phyloP scores from a whole-genome alignment of 768 basidiomycete genomes.

The Pholiota molesta region DNA sequence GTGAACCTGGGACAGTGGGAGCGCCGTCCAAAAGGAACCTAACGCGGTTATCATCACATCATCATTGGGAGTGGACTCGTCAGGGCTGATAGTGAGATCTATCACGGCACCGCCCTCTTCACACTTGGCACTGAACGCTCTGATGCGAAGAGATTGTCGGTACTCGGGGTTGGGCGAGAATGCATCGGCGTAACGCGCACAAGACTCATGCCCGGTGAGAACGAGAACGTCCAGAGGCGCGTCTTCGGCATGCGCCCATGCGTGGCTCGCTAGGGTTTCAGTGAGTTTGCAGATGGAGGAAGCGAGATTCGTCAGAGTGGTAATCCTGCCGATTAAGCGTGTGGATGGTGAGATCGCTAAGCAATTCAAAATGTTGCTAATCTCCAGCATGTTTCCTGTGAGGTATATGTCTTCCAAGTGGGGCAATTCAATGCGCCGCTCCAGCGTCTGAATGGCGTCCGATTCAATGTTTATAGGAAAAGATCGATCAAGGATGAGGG shows the following conservation, averaged over 20 bases:
- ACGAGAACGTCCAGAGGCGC: conserved; percentile 32
- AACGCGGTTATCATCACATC: conserved; percentile 35
- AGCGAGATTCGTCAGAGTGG: conserved; percentile 31
- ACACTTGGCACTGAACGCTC: conserved; percentile 31
- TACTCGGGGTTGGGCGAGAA: conserved; percentile 30
- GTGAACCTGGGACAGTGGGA: conserved; percentile 33
- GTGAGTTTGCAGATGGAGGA: conserved; percentile 30
- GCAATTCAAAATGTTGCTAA: conserved; percentile 32
- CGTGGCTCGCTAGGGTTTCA: conserved; percentile 28
- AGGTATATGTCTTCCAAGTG: conserved; percentile 31
- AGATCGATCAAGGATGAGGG: conserved; percentile 36
- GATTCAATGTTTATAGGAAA: conserved; percentile 32
- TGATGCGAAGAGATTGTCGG: conserved; percentile 36
- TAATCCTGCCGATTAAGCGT: conserved; percentile 28
- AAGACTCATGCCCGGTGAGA: conserved; percentile 31
- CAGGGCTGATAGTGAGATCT: conserved; percentile 35
- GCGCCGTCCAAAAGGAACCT: conserved; percentile 32
- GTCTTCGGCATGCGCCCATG: conserved; percentile 20
- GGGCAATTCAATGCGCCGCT: conserved; percentile 27
- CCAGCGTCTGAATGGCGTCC: conserved; percentile 18
- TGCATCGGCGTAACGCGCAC: conserved; percentile 23
- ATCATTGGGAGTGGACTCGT: conserved; percentile 28
- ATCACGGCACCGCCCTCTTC: conserved; percentile 28
- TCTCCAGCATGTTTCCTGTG: conserved; percentile 33
- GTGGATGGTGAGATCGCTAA: conserved; percentile 30